These are phyloP conservation scores for Solanum verrucosum DNA, from an alignment of 257 asterid genomes.

Conservation along the genomic window DNA sequence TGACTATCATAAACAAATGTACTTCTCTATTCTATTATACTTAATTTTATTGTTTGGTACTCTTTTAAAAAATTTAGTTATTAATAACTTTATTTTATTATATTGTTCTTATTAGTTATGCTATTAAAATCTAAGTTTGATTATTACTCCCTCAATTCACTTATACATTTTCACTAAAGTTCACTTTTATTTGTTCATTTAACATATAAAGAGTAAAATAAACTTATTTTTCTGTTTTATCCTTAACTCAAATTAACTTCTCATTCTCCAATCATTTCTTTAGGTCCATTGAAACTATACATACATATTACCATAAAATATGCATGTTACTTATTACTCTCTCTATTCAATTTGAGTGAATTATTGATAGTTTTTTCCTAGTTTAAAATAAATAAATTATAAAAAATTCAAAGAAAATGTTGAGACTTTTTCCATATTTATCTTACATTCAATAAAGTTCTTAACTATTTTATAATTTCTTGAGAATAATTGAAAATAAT, in stretches of 20 bases:
- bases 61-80: background rate
- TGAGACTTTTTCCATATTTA: background rate
- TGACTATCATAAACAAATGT: background rate
- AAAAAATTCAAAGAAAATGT: no score
- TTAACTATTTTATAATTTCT: no score
- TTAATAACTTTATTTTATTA: no score
- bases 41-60: background rate
- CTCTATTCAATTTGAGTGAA: background rate
- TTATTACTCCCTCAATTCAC: background rate
- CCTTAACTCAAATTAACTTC: background rate
- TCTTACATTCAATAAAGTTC: no score
- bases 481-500: no score
- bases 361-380: no score
- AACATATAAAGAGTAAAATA: background rate
- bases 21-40: background rate
- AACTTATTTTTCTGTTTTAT: no score
- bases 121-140: background rate
- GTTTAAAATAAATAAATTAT: no score
- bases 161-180: background rate
- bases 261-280: background rate
- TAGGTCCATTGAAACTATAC: background rate
- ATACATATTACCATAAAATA: no score
- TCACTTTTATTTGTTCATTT: background rate
- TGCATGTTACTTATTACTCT: background rate
- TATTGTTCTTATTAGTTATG: background rate